Conservation (phyloP, 2,329 filamentous ascomycete species). For the Ceratocystis eucalypticola region DNA sequence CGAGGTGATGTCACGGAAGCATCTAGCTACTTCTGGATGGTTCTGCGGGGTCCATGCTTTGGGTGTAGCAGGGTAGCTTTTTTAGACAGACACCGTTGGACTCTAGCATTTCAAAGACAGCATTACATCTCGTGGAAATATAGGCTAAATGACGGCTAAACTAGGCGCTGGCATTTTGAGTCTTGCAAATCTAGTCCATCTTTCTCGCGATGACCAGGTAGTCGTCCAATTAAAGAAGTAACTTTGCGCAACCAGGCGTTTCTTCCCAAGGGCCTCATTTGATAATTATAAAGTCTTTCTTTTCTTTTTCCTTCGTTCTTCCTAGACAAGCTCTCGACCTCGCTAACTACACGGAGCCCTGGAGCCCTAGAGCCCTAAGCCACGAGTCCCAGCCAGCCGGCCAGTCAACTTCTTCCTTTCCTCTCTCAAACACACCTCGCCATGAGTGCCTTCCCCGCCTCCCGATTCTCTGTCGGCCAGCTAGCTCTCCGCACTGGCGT, state of each 20-base stretch:
- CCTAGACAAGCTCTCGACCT: background rate
- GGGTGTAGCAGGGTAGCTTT: slow-evolving; percentile 12
- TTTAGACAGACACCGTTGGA: background rate
- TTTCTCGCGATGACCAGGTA: slow-evolving; percentile 11
- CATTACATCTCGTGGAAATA: background rate
- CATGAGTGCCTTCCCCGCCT: slow-evolving; percentile 26
- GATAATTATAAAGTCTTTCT: background rate
- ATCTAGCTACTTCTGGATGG: slow-evolving; percentile 18
- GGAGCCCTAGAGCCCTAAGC: background rate
- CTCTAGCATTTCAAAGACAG: background rate
- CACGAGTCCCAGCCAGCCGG: background rate
- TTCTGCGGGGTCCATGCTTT: slow-evolving; percentile 14
- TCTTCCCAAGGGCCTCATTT: background rate
- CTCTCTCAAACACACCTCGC: slow-evolving; percentile 17
- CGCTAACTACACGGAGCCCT: background rate
- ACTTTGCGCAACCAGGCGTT: too few species aligned
- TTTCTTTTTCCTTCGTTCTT: background rate
- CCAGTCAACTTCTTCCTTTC: background rate
- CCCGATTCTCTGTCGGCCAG: slow-evolving; percentile 28
- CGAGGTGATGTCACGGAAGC: slow-evolving; percentile 15
- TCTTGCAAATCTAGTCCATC: slow-evolving; percentile 16
- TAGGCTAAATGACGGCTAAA: background rate
- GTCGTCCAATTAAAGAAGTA: background rate
- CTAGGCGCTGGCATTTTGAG: slow-evolving; percentile 5
- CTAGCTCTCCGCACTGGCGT: slow-evolving; percentile 32